Evolutionary conservation across 1,284 basidiomycete species (phyloP).

Genomic region (Heimioporus punctisporus): DNA sequence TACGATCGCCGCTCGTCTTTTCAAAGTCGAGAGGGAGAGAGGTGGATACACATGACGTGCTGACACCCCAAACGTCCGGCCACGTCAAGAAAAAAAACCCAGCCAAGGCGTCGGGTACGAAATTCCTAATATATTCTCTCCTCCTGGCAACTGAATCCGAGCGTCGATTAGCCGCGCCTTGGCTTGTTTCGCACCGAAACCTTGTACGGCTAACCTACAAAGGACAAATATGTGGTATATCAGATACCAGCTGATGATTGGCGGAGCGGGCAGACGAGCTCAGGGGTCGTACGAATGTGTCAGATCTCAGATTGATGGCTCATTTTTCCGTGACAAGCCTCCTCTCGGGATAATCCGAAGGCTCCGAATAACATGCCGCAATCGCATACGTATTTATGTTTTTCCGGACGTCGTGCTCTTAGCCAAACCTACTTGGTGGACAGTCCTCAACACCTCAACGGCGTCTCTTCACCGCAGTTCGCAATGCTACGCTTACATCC

Average conservation of each 20-base stretch:
- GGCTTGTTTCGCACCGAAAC: constrained; percentile 9
- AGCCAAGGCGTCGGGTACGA: constrained; percentile 11
- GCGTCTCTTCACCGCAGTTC: constrained; percentile 21
- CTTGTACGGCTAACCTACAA: constrained; percentile 11
- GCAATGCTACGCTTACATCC: constrained; percentile 17
- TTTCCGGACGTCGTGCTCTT: constrained; percentile 15
- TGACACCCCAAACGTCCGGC: neutral
- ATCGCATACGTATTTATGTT: constrained; percentile 20
- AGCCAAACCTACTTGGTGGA: neutral
- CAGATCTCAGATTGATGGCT: constrained; percentile 32
- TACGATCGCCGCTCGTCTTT: too few species aligned
- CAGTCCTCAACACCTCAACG: too few species aligned
- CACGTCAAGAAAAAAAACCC: constrained; percentile 1
- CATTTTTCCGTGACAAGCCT: constrained; percentile 18
- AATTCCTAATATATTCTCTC: neutral
- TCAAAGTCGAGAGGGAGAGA: too few species aligned
- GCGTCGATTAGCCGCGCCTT: neutral
- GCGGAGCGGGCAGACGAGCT: constrained; percentile 6
- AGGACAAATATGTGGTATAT: neutral
- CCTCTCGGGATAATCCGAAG: constrained; percentile 26
- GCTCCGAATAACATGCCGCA: constrained; percentile 19
- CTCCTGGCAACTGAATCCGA: constrained; percentile 11
- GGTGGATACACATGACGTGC: too few species aligned
- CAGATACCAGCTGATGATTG: constrained; percentile 3
- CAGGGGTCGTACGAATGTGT: too few species aligned